A percentile compares a stretch with the other conserved stretches of the same genome.
Evolutionary conservation across 345 rosid genomes (phyloP).

Genomic region (Carallia pectinifolia): DNA sequence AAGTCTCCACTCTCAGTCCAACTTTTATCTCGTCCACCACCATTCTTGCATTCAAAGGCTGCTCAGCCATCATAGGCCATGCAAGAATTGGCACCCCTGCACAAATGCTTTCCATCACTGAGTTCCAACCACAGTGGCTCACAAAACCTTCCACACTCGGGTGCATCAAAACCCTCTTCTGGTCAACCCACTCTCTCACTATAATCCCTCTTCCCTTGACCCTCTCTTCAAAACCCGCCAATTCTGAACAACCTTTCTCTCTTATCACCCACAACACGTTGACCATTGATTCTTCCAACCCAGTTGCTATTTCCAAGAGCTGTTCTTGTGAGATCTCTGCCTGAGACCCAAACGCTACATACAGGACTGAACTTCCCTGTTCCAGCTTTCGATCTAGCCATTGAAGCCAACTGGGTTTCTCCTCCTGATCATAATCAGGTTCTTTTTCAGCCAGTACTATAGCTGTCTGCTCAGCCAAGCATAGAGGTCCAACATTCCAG

Average conservation of each 20-base stretch:
- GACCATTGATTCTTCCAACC: conserved; percentile 54
- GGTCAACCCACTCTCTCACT: conserved; percentile 71
- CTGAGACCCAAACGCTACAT: conserved; percentile 82
- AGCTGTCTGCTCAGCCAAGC: conserved; percentile 34
- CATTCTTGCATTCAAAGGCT: conserved; percentile 61
- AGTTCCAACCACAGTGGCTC: conserved; percentile 93
- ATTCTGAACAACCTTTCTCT: conserved; percentile 31
- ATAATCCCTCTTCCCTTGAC: conserved; percentile 50
- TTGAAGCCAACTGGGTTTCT: conserved; percentile 48
- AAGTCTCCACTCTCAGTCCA: conserved; percentile 54
- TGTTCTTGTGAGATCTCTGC: conserved; percentile 53
- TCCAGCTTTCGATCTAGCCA: conserved; percentile 62
- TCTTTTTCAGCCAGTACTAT: not conserved
- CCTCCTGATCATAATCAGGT: too few relatives aligned
- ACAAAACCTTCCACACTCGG: conserved; percentile 55
- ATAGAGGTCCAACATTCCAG: conserved; percentile 63
- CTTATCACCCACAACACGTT: conserved; percentile 66
- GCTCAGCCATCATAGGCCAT: conserved; percentile 84
- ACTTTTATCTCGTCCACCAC: conserved; percentile 60
- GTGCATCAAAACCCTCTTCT: conserved; percentile 56
- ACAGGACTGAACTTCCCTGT: conserved; percentile 50
- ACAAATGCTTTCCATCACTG: conserved; percentile 62
- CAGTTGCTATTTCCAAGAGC: conserved; percentile 49
- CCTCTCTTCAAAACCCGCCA: conserved; percentile 48
- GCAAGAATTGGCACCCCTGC: conserved; percentile 72